phyloP scores from a whole-genome alignment of 2,329 filamentous ascomycete species.

The Exophiala sideris region DNA sequence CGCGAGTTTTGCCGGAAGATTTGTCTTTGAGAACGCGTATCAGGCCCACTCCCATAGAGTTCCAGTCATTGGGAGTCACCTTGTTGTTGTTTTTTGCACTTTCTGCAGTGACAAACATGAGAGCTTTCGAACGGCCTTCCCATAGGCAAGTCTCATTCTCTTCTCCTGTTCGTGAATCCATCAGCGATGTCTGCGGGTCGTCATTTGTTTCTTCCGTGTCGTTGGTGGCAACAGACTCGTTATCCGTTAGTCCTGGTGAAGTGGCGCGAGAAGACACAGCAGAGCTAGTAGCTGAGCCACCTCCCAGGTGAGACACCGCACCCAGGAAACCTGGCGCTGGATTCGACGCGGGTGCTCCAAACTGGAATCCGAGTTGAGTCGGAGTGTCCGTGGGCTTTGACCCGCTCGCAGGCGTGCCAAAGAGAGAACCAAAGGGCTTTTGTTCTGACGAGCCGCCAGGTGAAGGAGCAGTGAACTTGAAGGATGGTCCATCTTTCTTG shows the following conservation, averaged over 20 bases:
- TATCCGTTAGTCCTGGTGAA: conserved; percentile 46
- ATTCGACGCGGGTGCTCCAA: conserved; percentile 31
- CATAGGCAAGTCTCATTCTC: conserved; percentile 68
- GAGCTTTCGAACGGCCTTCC: conserved; percentile 67
- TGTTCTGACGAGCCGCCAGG: conserved; percentile 25
- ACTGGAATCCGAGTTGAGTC: conserved; percentile 37
- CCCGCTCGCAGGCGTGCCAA: conserved; percentile 28
- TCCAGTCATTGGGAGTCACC: conserved; percentile 53
- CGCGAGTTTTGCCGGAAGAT: conserved; percentile 61
- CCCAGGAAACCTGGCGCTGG: conserved; percentile 28
- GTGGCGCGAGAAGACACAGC: conserved; percentile 42
- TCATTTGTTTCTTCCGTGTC: conserved; percentile 51
- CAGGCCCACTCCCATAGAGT: conserved; percentile 66
- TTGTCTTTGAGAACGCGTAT: conserved; percentile 73
- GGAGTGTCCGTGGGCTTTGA: conserved; percentile 22
- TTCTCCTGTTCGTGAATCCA: conserved; percentile 63
- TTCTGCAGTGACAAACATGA: conserved; percentile 56
- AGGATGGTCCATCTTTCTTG: conserved; percentile 28
- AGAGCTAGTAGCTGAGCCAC: conserved; percentile 36
- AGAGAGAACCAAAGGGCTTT: conserved; percentile 33
- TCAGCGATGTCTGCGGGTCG: conserved; percentile 65
- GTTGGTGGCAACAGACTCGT: conserved; percentile 38
- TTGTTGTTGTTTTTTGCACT: conserved; percentile 39
- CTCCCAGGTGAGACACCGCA: conserved; percentile 28
- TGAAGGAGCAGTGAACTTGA: conserved; percentile 31